Base-by-base conservation (phyloP, 176 grass and related monocot genomes). In the Hordeum marinum region DNA sequence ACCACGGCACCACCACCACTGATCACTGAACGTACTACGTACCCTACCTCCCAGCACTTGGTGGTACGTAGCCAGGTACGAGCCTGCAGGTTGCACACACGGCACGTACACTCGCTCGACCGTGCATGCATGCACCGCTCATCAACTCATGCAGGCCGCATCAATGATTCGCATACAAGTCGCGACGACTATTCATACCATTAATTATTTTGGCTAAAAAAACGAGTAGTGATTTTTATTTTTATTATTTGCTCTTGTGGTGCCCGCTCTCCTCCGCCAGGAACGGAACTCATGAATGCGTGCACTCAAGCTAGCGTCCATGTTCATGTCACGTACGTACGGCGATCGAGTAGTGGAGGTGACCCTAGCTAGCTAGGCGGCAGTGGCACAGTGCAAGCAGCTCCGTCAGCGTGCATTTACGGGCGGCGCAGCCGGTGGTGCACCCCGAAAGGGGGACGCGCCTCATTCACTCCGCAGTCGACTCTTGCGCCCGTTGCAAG, bases 381-480 rank as follows among this genome's bases (percentile, higher is more conserved):
- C 14, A 14, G 24, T 13, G 61, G 61, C 0, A 13, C 57, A 55
- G 43, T 20, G 0, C 17, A 50, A 46, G 50, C 17, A 13, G 37
- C 35, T 48, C 45, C 45, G 9, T 10, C 59, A 27, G 25, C 18
- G 41, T 23, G 78, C 29, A 39, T 71, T 37, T 52, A 84, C 63
- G 20, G 57, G 20, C 5, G 55, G 13, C 12, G 81, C 55, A 63
- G 81, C 26, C 9, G 57, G 27, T 23, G 58, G 40, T 63, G 60
- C n/a, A 6, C 31, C 63, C 60, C 40, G 82, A 66, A 84, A 76
- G 60, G 5, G 4, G 0, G n/a, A 29, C 29, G 61, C 61, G 39
- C 32, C 43, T 61, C 82, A 37, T 84, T 84, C 45, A 75, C 57
- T 61, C 45, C 46, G 46, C 46, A 50, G 46, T 50, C 46, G 46